Base-by-base conservation (phyloP, 75 land plant genomes). In the Gnetum montanum region DNA sequence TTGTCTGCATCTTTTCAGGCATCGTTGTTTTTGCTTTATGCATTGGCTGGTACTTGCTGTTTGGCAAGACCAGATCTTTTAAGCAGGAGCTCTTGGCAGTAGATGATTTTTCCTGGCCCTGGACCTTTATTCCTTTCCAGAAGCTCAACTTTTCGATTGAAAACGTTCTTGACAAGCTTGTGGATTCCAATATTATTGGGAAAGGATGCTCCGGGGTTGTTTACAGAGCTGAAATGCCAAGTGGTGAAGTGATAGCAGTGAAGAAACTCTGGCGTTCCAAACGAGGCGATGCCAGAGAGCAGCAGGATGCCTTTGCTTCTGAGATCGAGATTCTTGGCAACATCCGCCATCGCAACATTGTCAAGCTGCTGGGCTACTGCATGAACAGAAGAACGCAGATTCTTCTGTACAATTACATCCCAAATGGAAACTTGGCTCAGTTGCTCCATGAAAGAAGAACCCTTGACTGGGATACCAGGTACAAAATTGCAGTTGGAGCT, bases 191-290 rank as follows among this genome's bases (percentile, higher is more conserved):
- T 60, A 61, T 92, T 3, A 81, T 92, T 6, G 97, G 97, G 28
- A 83, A 81, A 60, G 97, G 97, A 8, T 76, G 73, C 31, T 92
- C 97, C 0, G 97, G 97, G 4, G 63, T 88, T 4, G 97, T 92
- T 6, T 92, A 92, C 77, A 87, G 72, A 48, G 97, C 83, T 13
- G 85, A 80, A 43, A 81, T 84, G 97, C 85, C 85, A 1, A 73
- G 69, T 29, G 97, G 97, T 3, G 97, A 92, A 38, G 31, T 78
- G 46, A 74, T 92, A 43, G 97, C 97, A 0, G 97, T 92, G 70
- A 92, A 92, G 64, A 92, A 92, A 70, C 74, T 86, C 1, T 78
- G 85, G 80, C 70, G 71, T 25, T 55, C 79, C 6, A 67, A 70
- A 35, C 54, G 52, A 46, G 83, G 66, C 23, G 85, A 77, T 46